A percentile compares a stretch with the other conserved stretches of the same genome.
phyloP scores from a whole-genome alignment of 441 rosid species.

The Eruca vesicaria region DNA sequence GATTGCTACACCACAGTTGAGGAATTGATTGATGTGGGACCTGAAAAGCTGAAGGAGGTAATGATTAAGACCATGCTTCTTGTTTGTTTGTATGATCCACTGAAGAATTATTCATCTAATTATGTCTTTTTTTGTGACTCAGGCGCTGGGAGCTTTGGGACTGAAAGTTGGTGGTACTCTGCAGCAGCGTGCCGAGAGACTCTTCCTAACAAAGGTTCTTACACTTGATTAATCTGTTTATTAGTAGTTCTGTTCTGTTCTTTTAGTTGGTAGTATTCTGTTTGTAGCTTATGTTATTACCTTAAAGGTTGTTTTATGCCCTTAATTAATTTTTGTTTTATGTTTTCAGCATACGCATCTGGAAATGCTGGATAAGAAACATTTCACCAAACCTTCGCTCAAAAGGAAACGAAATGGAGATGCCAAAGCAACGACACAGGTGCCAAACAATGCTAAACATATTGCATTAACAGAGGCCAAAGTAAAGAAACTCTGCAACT shows the following conservation, averaged over 20 bases:
- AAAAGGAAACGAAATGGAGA: slow-evolving; percentile 54
- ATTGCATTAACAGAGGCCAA: slow-evolving; percentile 82
- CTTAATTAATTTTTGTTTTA: not conserved
- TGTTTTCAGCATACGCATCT: slow-evolving; percentile 73
- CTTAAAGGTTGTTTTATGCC: not conserved
- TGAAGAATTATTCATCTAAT: not conserved
- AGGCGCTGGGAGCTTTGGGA: slow-evolving; percentile 92
- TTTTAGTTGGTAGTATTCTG: slow-evolving; percentile 11
- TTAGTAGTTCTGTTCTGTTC: not conserved
- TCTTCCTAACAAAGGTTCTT: slow-evolving; percentile 84
- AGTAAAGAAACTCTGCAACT: slow-evolving; percentile 62
- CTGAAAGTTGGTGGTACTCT: slow-evolving; percentile 92
- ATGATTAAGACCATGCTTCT: slow-evolving; percentile 14
- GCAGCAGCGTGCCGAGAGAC: slow-evolving; percentile 96
- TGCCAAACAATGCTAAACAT: slow-evolving; percentile 53
- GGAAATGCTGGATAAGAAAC: slow-evolving; percentile 86
- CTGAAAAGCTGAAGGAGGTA: slow-evolving; percentile 92
- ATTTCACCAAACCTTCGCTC: slow-evolving; percentile 69
- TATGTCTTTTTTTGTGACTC: slow-evolving; percentile 23
- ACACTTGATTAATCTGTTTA: not conserved
- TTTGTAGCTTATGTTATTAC: slow-evolving; percentile 5
- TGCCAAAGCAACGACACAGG: slow-evolving; percentile 40
- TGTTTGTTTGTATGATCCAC: slow-evolving; percentile 2
- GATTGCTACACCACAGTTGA: slow-evolving; percentile 88
- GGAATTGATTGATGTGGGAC: slow-evolving; percentile 87